These are phyloP conservation scores for Vitis rupestris DNA, from an alignment of 164 flowering plant species.

Conservation along the genomic window DNA sequence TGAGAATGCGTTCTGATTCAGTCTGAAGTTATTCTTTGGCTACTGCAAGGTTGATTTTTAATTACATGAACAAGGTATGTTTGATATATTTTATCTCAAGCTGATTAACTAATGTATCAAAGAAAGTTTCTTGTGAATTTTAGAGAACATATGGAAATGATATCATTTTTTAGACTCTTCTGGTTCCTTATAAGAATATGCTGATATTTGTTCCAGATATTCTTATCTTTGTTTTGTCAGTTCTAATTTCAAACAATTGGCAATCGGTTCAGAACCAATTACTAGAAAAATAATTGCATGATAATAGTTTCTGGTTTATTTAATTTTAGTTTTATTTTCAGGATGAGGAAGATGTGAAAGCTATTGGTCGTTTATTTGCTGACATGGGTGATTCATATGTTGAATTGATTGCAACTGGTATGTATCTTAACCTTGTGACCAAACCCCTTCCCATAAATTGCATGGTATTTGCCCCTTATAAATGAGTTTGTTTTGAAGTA, in stretches of 20 bases:
- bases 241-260: neutral
- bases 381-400: conserved; percentile 99
- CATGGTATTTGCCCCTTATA: neutral
- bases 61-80: neutral
- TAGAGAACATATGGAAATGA: neutral
- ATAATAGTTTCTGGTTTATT: neutral
- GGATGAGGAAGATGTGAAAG: conserved; percentile 99
- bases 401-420: conserved; percentile 95
- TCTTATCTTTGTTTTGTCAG: neutral
- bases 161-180: neutral
- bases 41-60: neutral
- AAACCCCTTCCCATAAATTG: neutral
- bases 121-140: neutral
- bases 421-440: neutral
- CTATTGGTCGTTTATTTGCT: conserved; percentile 93
- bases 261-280: no score
- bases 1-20: no score
- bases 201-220: neutral
- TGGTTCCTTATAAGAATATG: no score
- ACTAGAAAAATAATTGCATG: no score
- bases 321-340: conserved; percentile 24
- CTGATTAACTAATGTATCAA: neutral
- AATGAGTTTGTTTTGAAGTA: neutral
- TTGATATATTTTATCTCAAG: neutral
- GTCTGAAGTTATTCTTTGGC: no score